Percentiles rank a stretch among this genome's conserved stretches.
Conservation (phyloP, 768 basidiomycete species). For the Xerocomellus chrysenteron region DNA sequence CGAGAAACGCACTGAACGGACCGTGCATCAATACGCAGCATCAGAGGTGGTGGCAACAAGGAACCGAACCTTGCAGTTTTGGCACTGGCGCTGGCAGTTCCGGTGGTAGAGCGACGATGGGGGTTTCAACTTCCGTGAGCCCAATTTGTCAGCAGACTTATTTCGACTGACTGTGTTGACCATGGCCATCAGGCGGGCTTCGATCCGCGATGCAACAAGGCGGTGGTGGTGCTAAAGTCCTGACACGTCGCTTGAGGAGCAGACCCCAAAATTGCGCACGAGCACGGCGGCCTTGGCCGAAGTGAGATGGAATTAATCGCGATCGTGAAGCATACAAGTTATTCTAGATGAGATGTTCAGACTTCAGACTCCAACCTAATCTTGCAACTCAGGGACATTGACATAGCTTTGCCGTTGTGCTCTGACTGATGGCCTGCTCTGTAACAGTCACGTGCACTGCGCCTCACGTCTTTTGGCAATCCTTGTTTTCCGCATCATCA, state of each 20-base stretch:
- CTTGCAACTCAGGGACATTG: background rate
- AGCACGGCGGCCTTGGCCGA: constrained; percentile 2
- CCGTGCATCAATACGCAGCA: constrained; percentile 24
- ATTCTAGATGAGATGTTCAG: background rate
- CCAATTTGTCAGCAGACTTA: background rate
- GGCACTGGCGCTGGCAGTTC: constrained; percentile 1
- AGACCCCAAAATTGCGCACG: constrained; percentile 8
- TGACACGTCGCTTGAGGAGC: constrained; percentile 5
- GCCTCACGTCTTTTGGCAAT: constrained; percentile 1
- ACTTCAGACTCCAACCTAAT: background rate
- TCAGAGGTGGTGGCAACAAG: constrained; percentile 8
- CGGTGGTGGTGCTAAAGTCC: constrained; percentile 3
- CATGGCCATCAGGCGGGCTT: constrained; percentile 8
- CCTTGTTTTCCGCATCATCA: background rate
- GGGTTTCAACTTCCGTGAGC: background rate
- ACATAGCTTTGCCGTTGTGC: no score
- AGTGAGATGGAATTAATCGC: background rate
- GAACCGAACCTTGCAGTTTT: constrained; percentile 7
- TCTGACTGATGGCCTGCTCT: no score
- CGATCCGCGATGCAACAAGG: constrained; percentile 14
- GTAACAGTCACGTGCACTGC: constrained; percentile 23
- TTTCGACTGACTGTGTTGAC: no score
- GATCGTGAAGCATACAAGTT: background rate
- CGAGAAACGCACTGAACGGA: constrained; percentile 7
- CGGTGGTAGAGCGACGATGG: background rate